Conservation (phyloP, 2,329 filamentous ascomycete species). For the Aspergillus tanneri region DNA sequence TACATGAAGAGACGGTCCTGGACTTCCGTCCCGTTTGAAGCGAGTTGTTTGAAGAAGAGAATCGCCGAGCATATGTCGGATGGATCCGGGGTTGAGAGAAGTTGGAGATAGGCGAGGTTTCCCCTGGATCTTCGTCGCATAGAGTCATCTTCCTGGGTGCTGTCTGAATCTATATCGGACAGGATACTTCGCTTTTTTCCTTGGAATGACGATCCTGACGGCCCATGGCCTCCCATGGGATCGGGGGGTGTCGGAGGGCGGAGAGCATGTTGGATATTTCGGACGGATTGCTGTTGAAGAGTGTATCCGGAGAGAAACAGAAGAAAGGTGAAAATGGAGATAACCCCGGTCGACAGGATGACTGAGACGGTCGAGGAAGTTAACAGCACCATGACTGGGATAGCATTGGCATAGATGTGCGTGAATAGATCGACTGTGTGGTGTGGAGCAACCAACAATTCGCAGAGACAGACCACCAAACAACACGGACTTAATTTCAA, state of each 20-base stretch:
- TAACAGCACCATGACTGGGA: constrained; percentile 46
- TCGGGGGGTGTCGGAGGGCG: constrained; percentile 23
- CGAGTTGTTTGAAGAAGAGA: constrained; percentile 44
- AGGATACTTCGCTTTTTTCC: constrained; percentile 21
- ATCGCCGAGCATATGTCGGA: constrained; percentile 48
- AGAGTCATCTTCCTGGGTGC: not conserved
- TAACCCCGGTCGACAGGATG: constrained; percentile 48
- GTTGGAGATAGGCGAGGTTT: constrained; percentile 45
- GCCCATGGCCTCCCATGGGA: constrained; percentile 13
- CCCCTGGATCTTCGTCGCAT: constrained; percentile 11
- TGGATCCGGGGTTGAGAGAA: constrained; percentile 44
- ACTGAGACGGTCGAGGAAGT: constrained; percentile 47
- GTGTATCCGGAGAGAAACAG: constrained; percentile 87
- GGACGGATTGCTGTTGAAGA: constrained; percentile 81
- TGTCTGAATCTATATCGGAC: constrained; percentile 7
- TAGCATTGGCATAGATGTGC: too few relatives aligned
- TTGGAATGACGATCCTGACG: constrained; percentile 24
- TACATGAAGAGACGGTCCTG: constrained; percentile 49
- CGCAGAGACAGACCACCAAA: not conserved
- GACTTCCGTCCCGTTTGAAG: constrained; percentile 33
- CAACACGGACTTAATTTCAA: not conserved
- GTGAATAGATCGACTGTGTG: constrained; percentile 1
- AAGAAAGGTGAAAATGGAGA: constrained; percentile 73
- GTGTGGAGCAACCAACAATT: not conserved
- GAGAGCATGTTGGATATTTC: constrained; percentile 72